Conservation (phyloP, 306 rosid genomes). For the Vicia sativa region DNA sequence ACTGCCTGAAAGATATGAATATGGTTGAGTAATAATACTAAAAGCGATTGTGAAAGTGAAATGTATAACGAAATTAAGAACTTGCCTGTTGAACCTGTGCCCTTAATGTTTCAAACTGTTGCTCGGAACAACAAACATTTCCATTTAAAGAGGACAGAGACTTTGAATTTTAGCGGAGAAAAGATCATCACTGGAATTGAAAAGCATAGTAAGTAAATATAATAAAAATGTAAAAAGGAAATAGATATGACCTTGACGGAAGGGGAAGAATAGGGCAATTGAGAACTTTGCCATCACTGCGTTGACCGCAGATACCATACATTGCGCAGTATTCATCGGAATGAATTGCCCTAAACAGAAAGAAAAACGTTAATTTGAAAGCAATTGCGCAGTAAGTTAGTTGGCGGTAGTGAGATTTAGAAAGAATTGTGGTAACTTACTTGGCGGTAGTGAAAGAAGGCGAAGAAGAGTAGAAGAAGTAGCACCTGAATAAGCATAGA, state of each 20-base stretch:
- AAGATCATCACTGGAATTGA: slow-evolving; percentile 61
- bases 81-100: slow-evolving; percentile 90
- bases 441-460: slow-evolving; percentile 38
- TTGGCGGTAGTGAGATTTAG: slow-evolving; percentile 1
- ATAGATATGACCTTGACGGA: slow-evolving; percentile 58
- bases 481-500: neutral
- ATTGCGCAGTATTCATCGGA: slow-evolving; percentile 85
- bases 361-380: slow-evolving; percentile 7
- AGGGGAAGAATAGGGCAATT: slow-evolving; percentile 82
- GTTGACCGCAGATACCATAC: slow-evolving; percentile 90
- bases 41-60: too few species aligned
- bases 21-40: neutral
- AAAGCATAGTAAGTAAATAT: neutral
- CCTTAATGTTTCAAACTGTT: slow-evolving; percentile 79
- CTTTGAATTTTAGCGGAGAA: slow-evolving; percentile 94
- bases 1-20: slow-evolving; percentile 72
- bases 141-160: slow-evolving; percentile 76
- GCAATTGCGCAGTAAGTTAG: neutral
- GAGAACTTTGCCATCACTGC: slow-evolving; percentile 83
- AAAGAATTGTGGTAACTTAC: slow-evolving; percentile 37
- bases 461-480: neutral
- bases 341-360: slow-evolving; percentile 57
- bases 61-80: neutral
- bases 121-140: slow-evolving; percentile 86
- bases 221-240: too few species aligned